A percentile compares a stretch with the other conserved stretches of the same genome.
Evolutionary conservation across 2,329 filamentous ascomycete species (phyloP).

Genomic region (Calycina herbarum): DNA sequence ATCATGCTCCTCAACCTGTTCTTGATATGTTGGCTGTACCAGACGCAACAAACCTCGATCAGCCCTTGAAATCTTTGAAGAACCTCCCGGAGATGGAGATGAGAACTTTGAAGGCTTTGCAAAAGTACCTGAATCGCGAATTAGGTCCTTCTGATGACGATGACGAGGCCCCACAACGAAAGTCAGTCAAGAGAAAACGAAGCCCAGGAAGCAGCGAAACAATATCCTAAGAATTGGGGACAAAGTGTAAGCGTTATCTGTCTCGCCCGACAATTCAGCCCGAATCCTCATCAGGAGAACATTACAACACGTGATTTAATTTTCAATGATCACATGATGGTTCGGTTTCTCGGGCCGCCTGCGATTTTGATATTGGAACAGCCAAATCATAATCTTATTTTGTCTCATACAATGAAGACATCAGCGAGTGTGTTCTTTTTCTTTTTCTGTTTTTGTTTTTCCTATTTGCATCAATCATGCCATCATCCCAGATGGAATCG

Average conservation of each 20-base stretch:
- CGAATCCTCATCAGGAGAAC: background rate
- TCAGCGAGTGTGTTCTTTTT: slow-evolving; percentile 1
- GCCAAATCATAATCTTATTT: background rate
- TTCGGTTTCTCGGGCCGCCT: background rate
- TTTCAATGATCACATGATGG: background rate
- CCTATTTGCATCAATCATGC: slow-evolving; percentile 11
- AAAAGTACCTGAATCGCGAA: slow-evolving; percentile 4
- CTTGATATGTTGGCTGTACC: slow-evolving; percentile 39
- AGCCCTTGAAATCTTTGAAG: background rate
- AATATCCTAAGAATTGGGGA: background rate
- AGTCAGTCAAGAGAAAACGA: background rate
- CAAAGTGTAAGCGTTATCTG: background rate
- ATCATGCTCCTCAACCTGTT: slow-evolving; percentile 45
- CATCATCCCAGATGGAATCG: slow-evolving; percentile 1
- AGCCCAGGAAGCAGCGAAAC: background rate
- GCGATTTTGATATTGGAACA: background rate
- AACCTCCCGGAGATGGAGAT: slow-evolving; percentile 21
- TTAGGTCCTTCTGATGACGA: background rate
- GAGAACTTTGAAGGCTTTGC: slow-evolving; percentile 15
- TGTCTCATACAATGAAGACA: background rate
- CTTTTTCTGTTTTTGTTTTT: background rate
- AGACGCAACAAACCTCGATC: slow-evolving; percentile 24
- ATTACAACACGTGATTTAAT: background rate
- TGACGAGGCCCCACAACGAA: slow-evolving; percentile 5
- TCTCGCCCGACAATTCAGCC: background rate